A percentile compares a stretch with the other conserved stretches of the same genome.
phyloP scores from a whole-genome alignment of 2,329 filamentous ascomycete species.

The Fusarium sp. region DNA sequence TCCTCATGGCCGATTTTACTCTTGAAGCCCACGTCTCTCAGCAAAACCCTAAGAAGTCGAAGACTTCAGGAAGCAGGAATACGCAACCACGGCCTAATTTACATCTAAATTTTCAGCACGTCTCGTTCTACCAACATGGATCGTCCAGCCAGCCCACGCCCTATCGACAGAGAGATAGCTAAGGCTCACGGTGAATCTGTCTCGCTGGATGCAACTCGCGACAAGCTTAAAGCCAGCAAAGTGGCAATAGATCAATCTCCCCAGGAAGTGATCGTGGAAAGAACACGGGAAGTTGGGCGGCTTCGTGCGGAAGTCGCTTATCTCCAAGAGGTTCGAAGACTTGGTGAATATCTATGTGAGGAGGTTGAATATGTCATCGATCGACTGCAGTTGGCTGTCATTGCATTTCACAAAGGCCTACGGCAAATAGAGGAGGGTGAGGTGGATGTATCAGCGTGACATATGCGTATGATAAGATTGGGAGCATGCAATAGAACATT shows the following conservation, averaged over 20 bases:
- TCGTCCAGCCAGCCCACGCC: conserved; percentile 13
- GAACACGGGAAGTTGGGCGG: conserved; percentile 8
- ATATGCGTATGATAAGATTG: background rate
- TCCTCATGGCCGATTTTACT: background rate
- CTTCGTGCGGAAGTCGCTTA: conserved; percentile 14
- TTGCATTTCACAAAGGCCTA: conserved; percentile 13
- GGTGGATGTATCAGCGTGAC: background rate
- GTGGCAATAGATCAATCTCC: background rate
- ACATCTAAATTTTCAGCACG: background rate
- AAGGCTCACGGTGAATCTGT: conserved; percentile 8
- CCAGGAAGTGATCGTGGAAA: conserved; percentile 7
- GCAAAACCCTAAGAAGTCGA: background rate
- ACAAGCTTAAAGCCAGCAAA: conserved; percentile 15
- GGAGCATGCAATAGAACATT: background rate
- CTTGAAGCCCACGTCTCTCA: background rate
- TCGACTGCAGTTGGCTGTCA: conserved; percentile 6
- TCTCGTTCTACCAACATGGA: conserved; percentile 9
- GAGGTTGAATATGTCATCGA: conserved; percentile 21
- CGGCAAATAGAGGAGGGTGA: conserved; percentile 6
- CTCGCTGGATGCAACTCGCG: conserved; percentile 2
- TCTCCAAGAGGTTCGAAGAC: background rate
- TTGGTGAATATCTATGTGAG: conserved; percentile 16
- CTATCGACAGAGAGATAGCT: conserved; percentile 16
- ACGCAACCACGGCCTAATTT: background rate
- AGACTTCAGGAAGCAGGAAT: background rate